A percentile compares a stretch with the other conserved stretches of the same genome.
These are phyloP conservation scores for Lepidium didymum DNA, from an alignment of 345 rosid species.

Conservation along the genomic window DNA sequence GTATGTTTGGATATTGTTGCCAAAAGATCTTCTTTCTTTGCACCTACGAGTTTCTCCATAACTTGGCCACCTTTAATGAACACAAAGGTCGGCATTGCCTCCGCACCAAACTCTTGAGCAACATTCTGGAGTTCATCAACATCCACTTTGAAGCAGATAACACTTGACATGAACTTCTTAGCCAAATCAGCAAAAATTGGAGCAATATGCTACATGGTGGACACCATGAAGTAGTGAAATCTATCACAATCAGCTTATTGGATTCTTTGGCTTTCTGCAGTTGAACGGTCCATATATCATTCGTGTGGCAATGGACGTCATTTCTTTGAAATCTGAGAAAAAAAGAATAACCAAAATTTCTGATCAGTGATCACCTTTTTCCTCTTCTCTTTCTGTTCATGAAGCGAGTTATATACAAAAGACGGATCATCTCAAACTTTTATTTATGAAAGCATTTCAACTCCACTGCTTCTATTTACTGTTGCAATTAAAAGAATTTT, in stretches of 20 bases:
- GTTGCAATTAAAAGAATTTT: too few species aligned
- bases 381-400: not conserved
- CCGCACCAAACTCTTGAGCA: slow-evolving; percentile 55
- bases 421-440: too few species aligned
- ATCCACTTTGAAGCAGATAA: slow-evolving; percentile 67
- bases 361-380: not conserved
- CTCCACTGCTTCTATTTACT: too few species aligned
- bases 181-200: slow-evolving; percentile 58
- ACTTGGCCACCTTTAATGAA: slow-evolving; percentile 45
- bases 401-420: not conserved
- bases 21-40: slow-evolving; percentile 40
- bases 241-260: slow-evolving; percentile 57
- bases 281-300: slow-evolving; percentile 41
- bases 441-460: too few species aligned
- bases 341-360: not conserved
- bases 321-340: not conserved
- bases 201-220: slow-evolving; percentile 64
- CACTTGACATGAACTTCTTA: slow-evolving; percentile 41
- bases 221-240: slow-evolving; percentile 79
- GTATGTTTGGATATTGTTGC: slow-evolving; percentile 27
- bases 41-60: slow-evolving; percentile 57
- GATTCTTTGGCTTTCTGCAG: slow-evolving; percentile 37
- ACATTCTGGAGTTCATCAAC: slow-evolving; percentile 67
- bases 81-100: slow-evolving; percentile 78
- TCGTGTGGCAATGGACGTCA: slow-evolving; percentile 47